phyloP scores from a whole-genome alignment of 1,139 yeast species.

The Scheffersomyces cryptocercus region DNA sequence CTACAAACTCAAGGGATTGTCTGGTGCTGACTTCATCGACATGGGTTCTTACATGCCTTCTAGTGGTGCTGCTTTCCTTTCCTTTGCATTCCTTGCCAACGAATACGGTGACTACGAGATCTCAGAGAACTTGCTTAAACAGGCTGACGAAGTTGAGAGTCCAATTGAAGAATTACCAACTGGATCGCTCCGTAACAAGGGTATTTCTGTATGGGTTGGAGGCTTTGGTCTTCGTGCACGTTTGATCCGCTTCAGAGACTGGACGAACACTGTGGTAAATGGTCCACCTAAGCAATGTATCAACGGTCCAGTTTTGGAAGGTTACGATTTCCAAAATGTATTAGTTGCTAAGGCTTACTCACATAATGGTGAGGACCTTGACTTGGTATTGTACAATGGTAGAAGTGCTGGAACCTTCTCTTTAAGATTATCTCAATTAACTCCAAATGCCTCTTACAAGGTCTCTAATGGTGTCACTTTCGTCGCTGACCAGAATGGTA shows the following conservation, averaged over 20 bases:
- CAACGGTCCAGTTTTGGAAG: slow-evolving; percentile 3
- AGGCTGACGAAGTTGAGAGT: slow-evolving; percentile 4
- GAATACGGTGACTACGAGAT: slow-evolving; percentile 5
- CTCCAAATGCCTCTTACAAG: slow-evolving; percentile 1
- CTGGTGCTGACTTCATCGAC: slow-evolving; percentile 6
- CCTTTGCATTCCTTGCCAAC: slow-evolving; percentile 6
- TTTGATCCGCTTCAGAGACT: slow-evolving; percentile 4
- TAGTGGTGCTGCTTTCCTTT: slow-evolving; percentile 3
- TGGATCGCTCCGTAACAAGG: slow-evolving; percentile 3
- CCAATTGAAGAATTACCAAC: slow-evolving; percentile 6
- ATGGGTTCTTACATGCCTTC: slow-evolving; percentile 6
- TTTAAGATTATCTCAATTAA: slow-evolving; percentile 3
- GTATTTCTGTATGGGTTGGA: slow-evolving; percentile 1
- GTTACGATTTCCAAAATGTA: slow-evolving; percentile 5
- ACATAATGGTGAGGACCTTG: slow-evolving; percentile 3
- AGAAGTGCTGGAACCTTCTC: slow-evolving; percentile 4
- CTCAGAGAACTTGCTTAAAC: slow-evolving; percentile 5
- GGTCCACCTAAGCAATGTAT: slow-evolving; percentile 4
- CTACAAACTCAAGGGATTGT: slow-evolving; percentile 3
- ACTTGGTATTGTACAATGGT: slow-evolving; percentile 5
- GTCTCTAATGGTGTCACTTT: not conserved
- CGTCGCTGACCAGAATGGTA: slow-evolving; percentile 2
- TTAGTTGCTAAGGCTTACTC: slow-evolving; percentile 6
- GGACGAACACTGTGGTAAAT: slow-evolving; percentile 2
- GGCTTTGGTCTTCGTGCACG: slow-evolving; percentile 4